phyloP scores from a whole-genome alignment of 257 asterid species.

The Solanum paucissectum region DNA sequence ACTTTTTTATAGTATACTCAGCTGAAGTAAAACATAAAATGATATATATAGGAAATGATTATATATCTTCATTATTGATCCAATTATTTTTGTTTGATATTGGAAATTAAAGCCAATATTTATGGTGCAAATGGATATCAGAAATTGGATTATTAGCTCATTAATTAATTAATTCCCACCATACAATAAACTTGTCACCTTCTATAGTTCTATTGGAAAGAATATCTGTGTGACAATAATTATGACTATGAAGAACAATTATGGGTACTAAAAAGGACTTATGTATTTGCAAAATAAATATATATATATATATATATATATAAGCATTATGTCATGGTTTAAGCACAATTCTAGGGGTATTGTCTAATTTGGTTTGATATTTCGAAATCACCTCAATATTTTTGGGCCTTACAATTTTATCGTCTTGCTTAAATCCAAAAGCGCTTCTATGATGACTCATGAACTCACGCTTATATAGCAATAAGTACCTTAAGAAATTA shows the following conservation, averaged over 20 bases:
- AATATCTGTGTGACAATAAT: background rate
- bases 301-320: background rate
- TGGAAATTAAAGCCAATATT: constrained; percentile 15
- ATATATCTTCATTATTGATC: constrained; percentile 3
- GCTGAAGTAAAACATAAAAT: background rate
- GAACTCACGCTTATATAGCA: background rate
- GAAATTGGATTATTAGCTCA: constrained; percentile 7
- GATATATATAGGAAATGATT: background rate
- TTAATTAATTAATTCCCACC: background rate
- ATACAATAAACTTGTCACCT: background rate
- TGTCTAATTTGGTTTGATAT: background rate
- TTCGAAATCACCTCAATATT: background rate
- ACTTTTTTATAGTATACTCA: background rate
- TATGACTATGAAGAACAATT: background rate
- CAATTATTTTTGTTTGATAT: background rate
- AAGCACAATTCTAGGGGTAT: background rate
- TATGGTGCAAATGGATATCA: constrained; percentile 5
- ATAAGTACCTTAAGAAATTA: background rate
- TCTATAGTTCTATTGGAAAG: background rate
- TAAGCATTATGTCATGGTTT: background rate
- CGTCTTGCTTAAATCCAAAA: background rate
- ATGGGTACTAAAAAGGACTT: background rate
- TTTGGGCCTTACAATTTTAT: background rate
- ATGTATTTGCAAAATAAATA: background rate
- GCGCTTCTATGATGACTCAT: background rate